Conservation (phyloP, 345 rosid species). For the Brassica napus region DNA sequence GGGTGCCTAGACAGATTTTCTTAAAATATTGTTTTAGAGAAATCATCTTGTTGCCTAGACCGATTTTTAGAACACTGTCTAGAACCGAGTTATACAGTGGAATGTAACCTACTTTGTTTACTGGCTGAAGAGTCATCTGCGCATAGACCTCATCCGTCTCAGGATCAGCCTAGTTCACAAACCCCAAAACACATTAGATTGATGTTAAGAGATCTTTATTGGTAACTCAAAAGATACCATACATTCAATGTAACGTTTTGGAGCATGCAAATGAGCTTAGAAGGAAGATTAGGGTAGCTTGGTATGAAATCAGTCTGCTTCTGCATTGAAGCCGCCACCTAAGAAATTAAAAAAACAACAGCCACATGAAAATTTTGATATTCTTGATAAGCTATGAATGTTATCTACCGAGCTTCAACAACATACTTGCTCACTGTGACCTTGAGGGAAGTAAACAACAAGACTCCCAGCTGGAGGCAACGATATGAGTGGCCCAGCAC, state of each 20-base stretch:
- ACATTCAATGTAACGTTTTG: constrained; percentile 75
- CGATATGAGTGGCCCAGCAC: constrained; percentile 91
- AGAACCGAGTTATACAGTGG: not conserved
- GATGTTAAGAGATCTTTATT: too few species aligned
- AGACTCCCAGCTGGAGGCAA: constrained; percentile 84
- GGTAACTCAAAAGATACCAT: not conserved
- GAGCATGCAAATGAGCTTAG: constrained; percentile 72
- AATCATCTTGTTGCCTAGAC: too few species aligned
- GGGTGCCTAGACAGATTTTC: too few species aligned
- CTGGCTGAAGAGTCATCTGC: constrained; percentile 79
- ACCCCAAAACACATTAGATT: too few species aligned
- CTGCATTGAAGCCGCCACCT: constrained; percentile 80
- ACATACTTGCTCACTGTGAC: constrained; percentile 90
- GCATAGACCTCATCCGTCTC: constrained; percentile 85
- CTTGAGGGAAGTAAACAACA: constrained; percentile 91
- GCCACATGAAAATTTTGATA: not conserved
- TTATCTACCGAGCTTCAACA: not conserved
- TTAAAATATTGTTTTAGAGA: too few species aligned
- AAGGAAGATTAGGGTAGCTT: constrained; percentile 62
- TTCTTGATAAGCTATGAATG: not conserved
- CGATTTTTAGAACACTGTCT: too few species aligned
- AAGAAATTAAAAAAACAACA: not conserved
- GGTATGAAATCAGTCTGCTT: constrained; percentile 54
- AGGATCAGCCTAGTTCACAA: constrained; percentile 57
- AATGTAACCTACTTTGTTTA: constrained; percentile 39